Evolutionary conservation across 1,284 basidiomycete genomes (phyloP).

Genomic region (Puccinia polysora): DNA sequence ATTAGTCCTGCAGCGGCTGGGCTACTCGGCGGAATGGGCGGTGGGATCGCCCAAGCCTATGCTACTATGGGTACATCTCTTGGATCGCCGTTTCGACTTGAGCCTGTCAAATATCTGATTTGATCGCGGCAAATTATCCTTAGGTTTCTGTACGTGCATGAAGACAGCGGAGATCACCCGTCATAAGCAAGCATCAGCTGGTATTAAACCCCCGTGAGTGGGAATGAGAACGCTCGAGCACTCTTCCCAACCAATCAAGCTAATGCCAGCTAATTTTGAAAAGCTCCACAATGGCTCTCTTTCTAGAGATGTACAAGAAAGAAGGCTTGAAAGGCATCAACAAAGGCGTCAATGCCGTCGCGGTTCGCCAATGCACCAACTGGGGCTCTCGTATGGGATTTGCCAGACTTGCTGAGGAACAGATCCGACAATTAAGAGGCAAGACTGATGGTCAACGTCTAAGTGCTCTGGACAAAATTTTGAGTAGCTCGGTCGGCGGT

Average conservation of each 20-base stretch:
- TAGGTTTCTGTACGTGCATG: conserved; percentile 97
- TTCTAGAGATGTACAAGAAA: conserved; percentile 84
- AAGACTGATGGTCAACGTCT: conserved; percentile 69
- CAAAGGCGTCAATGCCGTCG: conserved; percentile 99
- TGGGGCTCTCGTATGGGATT: conserved; percentile 99
- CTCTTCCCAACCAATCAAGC: not conserved
- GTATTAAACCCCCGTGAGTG: conserved; percentile 80
- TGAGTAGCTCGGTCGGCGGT: conserved; percentile 83
- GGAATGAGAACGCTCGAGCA: conserved; percentile 55
- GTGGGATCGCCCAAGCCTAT: conserved; percentile 96
- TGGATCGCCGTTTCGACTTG: too few species aligned
- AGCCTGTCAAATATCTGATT: not conserved
- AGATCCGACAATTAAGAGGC: conserved; percentile 72
- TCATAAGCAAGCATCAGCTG: conserved; percentile 85
- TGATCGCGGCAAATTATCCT: not conserved
- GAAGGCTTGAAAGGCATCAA: conserved; percentile 96
- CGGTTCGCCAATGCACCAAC: conserved; percentile 94
- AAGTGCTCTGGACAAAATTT: conserved; percentile 75
- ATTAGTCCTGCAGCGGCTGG: conserved; percentile 76
- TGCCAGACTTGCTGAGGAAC: conserved; percentile 80
- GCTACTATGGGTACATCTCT: conserved; percentile 86
- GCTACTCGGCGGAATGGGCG: conserved; percentile 91
- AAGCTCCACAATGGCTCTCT: conserved; percentile 59
- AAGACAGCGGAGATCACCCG: conserved; percentile 98
- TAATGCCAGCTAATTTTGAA: not conserved